Percentiles rank a stretch among this genome's conserved stretches.
Evolutionary conservation across 768 basidiomycete genomes (phyloP).

Genomic region (Podaxis sp.): DNA sequence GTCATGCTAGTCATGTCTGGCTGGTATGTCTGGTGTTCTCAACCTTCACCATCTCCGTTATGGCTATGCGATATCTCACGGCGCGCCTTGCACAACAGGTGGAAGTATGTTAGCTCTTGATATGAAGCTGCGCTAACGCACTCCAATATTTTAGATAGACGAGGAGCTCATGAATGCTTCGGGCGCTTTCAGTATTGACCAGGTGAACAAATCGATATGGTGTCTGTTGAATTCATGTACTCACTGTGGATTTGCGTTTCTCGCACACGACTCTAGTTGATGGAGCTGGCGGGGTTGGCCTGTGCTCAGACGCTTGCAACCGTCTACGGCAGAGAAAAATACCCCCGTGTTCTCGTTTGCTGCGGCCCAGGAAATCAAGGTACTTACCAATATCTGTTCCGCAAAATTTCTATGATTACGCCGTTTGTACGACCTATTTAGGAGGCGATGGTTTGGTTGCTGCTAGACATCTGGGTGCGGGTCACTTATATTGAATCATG

Average conservation of each 20-base stretch:
- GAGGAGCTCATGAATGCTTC: slow-evolving; percentile 84
- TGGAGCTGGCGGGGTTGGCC: slow-evolving; percentile 94
- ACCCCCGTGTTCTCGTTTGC: slow-evolving; percentile 83
- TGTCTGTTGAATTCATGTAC: background rate
- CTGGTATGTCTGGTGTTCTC: too few relatives aligned
- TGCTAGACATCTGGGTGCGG: slow-evolving; percentile 84
- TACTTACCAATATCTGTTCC: slow-evolving; percentile 8
- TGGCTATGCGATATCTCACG: slow-evolving; percentile 63
- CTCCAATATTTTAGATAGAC: slow-evolving; percentile 63
- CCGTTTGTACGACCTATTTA: slow-evolving; percentile 3
- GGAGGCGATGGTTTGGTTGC: slow-evolving; percentile 97
- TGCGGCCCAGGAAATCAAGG: slow-evolving; percentile 98
- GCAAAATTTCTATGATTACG: background rate
- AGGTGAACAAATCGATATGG: slow-evolving; percentile 38
- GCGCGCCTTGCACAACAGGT: slow-evolving; percentile 78
- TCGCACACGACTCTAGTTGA: slow-evolving; percentile 48
- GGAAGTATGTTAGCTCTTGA: slow-evolving; percentile 5
- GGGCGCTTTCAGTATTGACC: slow-evolving; percentile 95
- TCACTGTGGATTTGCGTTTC: background rate
- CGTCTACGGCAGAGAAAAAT: slow-evolving; percentile 65
- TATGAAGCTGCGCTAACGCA: background rate
- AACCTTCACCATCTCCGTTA: slow-evolving; percentile 19
- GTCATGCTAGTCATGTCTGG: too few relatives aligned
- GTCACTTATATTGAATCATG: background rate
- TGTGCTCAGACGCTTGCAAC: slow-evolving; percentile 85